These are phyloP conservation scores for Lactarius hengduanensis DNA, from an alignment of 768 basidiomycete species.

Conservation along the genomic window DNA sequence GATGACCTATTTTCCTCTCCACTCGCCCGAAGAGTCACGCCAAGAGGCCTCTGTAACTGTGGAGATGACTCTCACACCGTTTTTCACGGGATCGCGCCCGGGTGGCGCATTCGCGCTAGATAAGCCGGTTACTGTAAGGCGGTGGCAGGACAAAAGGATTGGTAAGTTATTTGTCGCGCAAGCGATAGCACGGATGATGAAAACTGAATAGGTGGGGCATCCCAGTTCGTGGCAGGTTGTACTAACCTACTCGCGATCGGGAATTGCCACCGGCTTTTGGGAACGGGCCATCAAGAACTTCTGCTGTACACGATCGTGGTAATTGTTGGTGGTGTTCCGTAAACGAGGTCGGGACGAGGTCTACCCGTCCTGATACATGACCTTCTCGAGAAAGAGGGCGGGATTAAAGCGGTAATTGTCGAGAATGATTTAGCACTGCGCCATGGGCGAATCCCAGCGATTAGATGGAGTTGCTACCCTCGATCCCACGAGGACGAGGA, in stretches of 20 bases:
- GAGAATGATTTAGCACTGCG: constrained; percentile 7
- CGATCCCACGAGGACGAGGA: constrained; percentile 1
- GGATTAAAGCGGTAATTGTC: constrained; percentile 31
- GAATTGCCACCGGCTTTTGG: constrained; percentile 27
- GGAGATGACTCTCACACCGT: constrained; percentile 11
- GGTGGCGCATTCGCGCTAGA: constrained; percentile 18
- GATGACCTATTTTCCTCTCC: constrained; percentile 20
- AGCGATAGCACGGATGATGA: constrained; percentile 10
- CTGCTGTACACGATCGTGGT: constrained; percentile 35
- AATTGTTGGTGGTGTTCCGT: constrained; percentile 33
- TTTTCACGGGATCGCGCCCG: constrained; percentile 12
- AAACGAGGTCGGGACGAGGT: constrained; percentile 27
- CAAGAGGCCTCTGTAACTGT: constrained; percentile 11
- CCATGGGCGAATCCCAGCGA: background rate
- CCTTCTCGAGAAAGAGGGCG: constrained; percentile 32
- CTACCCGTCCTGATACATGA: constrained; percentile 26
- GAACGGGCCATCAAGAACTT: constrained; percentile 32
- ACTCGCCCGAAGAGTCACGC: background rate
- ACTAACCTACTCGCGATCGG: constrained; percentile 35
- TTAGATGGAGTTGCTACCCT: constrained; percentile 6
- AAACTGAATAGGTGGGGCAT: background rate
- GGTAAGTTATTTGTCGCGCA: constrained; percentile 25
- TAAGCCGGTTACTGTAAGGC: background rate
- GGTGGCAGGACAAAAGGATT: background rate
- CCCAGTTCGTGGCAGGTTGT: background rate